Percentiles rank a stretch among this genome's conserved stretches.
Conservation (phyloP, 108 stramenopile species). For the Stephanodiscus minutulus region DNA sequence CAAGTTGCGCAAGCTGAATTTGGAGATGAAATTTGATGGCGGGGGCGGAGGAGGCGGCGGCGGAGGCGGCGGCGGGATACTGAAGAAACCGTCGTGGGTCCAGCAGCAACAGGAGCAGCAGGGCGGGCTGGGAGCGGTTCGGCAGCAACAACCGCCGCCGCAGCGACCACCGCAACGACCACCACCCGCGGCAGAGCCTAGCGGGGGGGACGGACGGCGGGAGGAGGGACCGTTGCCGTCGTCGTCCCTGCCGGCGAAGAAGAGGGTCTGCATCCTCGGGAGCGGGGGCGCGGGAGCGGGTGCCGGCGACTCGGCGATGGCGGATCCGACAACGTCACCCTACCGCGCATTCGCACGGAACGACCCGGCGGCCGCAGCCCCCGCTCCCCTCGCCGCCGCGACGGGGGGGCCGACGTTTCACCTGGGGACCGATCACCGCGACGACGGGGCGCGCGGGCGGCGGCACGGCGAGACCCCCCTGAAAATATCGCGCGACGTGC, state of each 20-base stretch:
- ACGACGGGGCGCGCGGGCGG: background rate
- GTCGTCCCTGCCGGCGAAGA: slow-evolving; percentile 4
- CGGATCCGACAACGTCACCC: background rate
- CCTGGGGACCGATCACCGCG: background rate
- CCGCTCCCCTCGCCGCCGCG: background rate
- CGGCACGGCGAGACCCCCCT: background rate
- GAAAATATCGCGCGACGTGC: slow-evolving; percentile 7
- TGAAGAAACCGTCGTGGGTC: background rate
- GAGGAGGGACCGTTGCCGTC: background rate
- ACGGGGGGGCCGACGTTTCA: background rate
- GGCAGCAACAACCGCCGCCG: background rate
- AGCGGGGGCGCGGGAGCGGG: background rate
- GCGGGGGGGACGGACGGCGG: background rate
- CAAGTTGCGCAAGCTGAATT: slow-evolving; percentile 23
- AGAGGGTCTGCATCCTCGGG: slow-evolving; percentile 11
- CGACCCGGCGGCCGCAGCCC: background rate
- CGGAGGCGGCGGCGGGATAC: background rate
- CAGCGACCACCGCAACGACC: background rate
- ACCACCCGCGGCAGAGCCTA: background rate
- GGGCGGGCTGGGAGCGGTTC: background rate
- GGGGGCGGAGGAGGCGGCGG: background rate
- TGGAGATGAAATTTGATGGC: slow-evolving; percentile 27
- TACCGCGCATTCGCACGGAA: too few relatives aligned
- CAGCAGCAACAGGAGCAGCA: slow-evolving; percentile 2
- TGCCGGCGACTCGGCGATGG: background rate